Conservation (phyloP, 2,329 filamentous ascomycete genomes). For the Amesomyces nigricolor region DNA sequence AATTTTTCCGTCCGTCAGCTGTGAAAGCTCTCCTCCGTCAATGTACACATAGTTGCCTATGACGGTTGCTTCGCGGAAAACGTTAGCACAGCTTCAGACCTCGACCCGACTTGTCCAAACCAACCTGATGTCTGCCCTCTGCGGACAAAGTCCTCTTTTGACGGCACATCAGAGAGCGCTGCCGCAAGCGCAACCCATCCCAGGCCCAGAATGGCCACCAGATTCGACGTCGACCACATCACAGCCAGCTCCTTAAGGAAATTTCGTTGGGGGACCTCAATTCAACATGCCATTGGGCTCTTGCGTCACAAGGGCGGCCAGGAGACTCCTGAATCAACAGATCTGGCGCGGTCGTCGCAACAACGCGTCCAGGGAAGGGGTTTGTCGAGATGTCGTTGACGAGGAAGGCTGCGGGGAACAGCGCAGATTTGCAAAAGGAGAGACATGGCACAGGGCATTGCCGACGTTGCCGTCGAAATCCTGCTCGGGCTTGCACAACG, state of each 20-base stretch:
- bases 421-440: too few species aligned
- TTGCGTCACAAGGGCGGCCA: too few species aligned
- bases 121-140: slow-evolving; percentile 7
- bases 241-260: background rate
- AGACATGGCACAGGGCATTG: too few species aligned
- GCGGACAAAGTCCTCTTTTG: slow-evolving; percentile 11
- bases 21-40: slow-evolving; percentile 20
- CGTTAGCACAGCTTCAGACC: background rate
- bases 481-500: too few species aligned
- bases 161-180: slow-evolving; percentile 8
- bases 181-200: background rate
- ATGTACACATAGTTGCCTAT: slow-evolving; percentile 23
- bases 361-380: too few species aligned
- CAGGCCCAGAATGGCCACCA: background rate
- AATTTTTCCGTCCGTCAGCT: slow-evolving; percentile 6
- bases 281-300: background rate
- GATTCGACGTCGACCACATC: slow-evolving; percentile 4
- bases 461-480: too few species aligned
- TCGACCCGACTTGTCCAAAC: background rate
- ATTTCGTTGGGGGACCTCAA: background rate
- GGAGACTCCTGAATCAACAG: too few species aligned
- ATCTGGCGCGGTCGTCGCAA: too few species aligned
- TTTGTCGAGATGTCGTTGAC: too few species aligned
- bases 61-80: slow-evolving; percentile 8
- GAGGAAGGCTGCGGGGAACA: too few species aligned